Conservation (phyloP, 176 grass and related monocot species). For the Thinopyrum elongatum region DNA sequence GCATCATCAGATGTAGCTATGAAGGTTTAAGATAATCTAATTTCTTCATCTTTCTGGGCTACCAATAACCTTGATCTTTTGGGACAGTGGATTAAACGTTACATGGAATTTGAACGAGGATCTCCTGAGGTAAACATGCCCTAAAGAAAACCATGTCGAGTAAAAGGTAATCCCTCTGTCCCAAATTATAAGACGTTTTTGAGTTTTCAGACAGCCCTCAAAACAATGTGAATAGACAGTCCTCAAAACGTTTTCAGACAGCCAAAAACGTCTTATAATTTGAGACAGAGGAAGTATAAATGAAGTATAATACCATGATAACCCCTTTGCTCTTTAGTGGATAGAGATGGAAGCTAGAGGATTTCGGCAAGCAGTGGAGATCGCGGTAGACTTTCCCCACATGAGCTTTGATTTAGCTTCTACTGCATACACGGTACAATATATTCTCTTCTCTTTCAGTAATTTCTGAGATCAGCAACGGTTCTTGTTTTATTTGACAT, state of each 20-base stretch:
- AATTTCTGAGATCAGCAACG: neutral
- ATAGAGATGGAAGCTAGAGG: neutral
- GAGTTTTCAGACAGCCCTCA: no score
- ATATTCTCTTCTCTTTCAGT: neutral
- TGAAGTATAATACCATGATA: neutral
- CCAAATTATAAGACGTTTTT: no score
- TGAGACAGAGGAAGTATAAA: no score
- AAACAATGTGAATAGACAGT: no score
- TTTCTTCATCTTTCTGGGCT: neutral
- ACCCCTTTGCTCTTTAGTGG: no score
- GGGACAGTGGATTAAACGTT: constrained; percentile 12
- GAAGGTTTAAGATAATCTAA: neutral
- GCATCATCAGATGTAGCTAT: neutral
- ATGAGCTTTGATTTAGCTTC: constrained; percentile 8
- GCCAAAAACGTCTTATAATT: no score
- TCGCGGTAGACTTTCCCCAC: neutral
- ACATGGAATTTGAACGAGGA: neutral
- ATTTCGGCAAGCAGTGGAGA: constrained; percentile 8
- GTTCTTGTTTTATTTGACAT: neutral
- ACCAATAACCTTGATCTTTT: neutral
- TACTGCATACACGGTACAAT: neutral
- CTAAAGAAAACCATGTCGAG: neutral
- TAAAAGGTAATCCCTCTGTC: no score
- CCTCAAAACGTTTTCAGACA: no score
- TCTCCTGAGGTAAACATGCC: neutral